Evolutionary conservation across 768 basidiomycete genomes (phyloP).

Genomic region (Hygrophorus russula): DNA sequence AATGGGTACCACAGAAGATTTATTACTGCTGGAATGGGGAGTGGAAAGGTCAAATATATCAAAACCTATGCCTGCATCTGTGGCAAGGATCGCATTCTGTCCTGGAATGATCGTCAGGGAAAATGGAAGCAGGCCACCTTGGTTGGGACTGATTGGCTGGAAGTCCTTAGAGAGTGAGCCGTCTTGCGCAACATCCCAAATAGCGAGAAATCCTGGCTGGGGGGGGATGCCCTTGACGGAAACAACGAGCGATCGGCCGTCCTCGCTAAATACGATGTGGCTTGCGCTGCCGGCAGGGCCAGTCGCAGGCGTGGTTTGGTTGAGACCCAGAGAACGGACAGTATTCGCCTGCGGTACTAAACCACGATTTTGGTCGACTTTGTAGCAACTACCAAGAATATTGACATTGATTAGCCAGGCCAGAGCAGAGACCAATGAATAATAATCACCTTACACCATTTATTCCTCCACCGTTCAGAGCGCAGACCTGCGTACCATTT

Average conservation of each 20-base stretch:
- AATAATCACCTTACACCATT: slow-evolving; percentile 29
- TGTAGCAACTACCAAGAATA: slow-evolving; percentile 27
- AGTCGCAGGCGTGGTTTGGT: slow-evolving; percentile 40
- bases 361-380: slow-evolving; percentile 28
- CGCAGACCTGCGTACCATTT: slow-evolving; percentile 22
- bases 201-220: slow-evolving; percentile 37
- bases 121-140: slow-evolving; percentile 37
- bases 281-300: slow-evolving; percentile 34
- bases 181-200: slow-evolving; percentile 33
- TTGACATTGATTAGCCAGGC: neutral
- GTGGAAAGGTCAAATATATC: slow-evolving; percentile 26
- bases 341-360: slow-evolving; percentile 28
- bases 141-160: slow-evolving; percentile 21
- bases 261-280: slow-evolving; percentile 36
- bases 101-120: slow-evolving; percentile 32
- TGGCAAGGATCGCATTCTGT: slow-evolving; percentile 28
- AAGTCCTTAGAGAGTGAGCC: slow-evolving; percentile 34
- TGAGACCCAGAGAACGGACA: slow-evolving; percentile 29
- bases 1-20: slow-evolving; percentile 22
- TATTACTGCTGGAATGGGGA: slow-evolving; percentile 17
- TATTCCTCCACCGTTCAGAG: slow-evolving; percentile 30
- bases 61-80: slow-evolving; percentile 28
- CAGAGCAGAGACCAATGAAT: neutral
- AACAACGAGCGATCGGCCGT: slow-evolving; percentile 30
- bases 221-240: slow-evolving; percentile 39